These are phyloP conservation scores for Penicillium nordicum DNA, from an alignment of 2,329 filamentous ascomycete species.

Conservation along the genomic window DNA sequence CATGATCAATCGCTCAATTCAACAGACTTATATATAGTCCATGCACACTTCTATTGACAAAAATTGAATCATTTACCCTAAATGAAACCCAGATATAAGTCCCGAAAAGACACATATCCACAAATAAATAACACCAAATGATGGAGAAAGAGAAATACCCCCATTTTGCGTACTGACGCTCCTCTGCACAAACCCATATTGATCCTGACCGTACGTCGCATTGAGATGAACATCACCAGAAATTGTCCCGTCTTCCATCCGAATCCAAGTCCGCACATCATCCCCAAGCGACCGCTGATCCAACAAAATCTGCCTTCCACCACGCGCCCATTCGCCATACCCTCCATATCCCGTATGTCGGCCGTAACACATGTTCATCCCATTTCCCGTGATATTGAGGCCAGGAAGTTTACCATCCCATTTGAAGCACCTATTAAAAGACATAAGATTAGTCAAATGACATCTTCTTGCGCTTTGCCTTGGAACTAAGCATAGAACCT, in stretches of 20 bases:
- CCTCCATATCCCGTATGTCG: constrained; percentile 69
- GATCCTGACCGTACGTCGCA: constrained; percentile 56
- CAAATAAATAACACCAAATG: not conserved
- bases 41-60: not conserved
- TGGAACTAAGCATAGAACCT: not conserved
- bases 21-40: not conserved
- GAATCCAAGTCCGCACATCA: constrained; percentile 58
- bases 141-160: not conserved
- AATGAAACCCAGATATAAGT: not conserved
- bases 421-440: constrained; percentile 38
- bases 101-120: constrained; percentile 2
- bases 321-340: constrained; percentile 63
- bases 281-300: constrained; percentile 42
- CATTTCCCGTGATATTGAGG: constrained; percentile 41
- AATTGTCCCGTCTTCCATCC: constrained; percentile 55
- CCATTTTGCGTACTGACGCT: not conserved
- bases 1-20: not conserved
- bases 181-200: constrained; percentile 38
- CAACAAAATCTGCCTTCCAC: constrained; percentile 55
- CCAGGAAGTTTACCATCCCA: constrained; percentile 31
- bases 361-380: constrained; percentile 55
- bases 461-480: not conserved
- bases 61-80: not conserved
- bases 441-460: constrained; percentile 13
- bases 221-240: constrained; percentile 57